phyloP scores from a whole-genome alignment of 2,329 filamentous ascomycete genomes.

The Claviceps sp. region DNA sequence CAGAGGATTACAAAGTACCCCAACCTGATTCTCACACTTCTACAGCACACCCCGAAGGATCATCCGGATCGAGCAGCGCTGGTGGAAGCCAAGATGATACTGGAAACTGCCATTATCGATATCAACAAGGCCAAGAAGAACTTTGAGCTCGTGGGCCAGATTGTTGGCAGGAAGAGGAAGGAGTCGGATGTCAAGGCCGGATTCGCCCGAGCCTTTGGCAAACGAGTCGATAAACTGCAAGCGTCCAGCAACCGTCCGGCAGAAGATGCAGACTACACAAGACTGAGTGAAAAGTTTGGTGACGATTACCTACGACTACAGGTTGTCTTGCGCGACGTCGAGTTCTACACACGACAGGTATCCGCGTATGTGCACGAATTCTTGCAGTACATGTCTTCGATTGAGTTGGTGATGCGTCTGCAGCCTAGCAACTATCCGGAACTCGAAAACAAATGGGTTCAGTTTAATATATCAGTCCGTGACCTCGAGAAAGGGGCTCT shows the following conservation, averaged over 20 bases:
- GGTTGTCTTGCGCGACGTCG: conserved; percentile 85
- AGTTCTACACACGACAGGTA: conserved; percentile 76
- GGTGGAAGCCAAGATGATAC: conserved; percentile 31
- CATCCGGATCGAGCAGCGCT: conserved; percentile 71
- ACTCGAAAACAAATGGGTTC: conserved; percentile 86
- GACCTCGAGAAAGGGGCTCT: conserved; percentile 75
- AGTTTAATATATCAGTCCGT: conserved; percentile 74
- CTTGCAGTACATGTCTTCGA: conserved; percentile 63
- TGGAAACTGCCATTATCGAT: conserved; percentile 59
- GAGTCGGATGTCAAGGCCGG: conserved; percentile 79
- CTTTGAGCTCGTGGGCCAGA: conserved; percentile 81
- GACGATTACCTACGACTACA: conserved; percentile 88
- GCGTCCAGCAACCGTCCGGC: conserved; percentile 45
- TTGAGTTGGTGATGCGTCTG: conserved; percentile 67
- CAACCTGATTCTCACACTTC: conserved; percentile 65
- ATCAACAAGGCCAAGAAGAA: conserved; percentile 96
- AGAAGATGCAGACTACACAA: conserved; percentile 71
- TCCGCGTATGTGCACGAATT: conserved; percentile 71
- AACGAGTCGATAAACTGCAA: conserved; percentile 74
- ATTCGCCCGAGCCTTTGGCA: conserved; percentile 78
- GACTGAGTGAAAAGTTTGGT: conserved; percentile 72
- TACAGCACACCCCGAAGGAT: conserved; percentile 64
- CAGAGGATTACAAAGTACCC: conserved; percentile 92
- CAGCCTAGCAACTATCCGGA: conserved; percentile 65
- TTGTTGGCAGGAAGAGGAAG: conserved; percentile 72